These are phyloP conservation scores for Russula vinacea DNA, from an alignment of 768 basidiomycete species.

Conservation along the genomic window DNA sequence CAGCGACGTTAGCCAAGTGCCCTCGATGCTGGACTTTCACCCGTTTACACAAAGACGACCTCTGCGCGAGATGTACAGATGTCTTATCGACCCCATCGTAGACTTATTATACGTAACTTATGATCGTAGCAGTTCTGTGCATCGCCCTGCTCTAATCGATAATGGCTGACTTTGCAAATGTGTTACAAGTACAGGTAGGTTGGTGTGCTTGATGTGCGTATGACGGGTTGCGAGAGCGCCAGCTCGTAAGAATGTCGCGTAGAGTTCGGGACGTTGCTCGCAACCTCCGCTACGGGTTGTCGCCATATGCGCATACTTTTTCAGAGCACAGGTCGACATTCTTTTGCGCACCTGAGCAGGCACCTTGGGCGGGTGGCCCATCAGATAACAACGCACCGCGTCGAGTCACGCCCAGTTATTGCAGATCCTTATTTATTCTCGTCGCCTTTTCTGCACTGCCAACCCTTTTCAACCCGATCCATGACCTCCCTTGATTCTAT, in stretches of 20 bases:
- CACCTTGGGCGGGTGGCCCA: conserved; percentile 15
- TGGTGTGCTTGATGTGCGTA: not conserved
- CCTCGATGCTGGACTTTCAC: conserved; percentile 89
- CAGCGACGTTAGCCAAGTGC: conserved; percentile 67
- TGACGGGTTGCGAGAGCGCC: conserved; percentile 1
- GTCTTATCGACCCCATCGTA: conserved; percentile 29
- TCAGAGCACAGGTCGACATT: conserved; percentile 17
- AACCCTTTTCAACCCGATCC: conserved; percentile 29
- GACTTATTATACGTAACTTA: conserved; percentile 22
- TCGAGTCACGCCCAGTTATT: conserved; percentile 29
- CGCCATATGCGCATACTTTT: conserved; percentile 24
- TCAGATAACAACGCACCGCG: conserved; percentile 28
- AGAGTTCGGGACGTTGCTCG: conserved; percentile 1
- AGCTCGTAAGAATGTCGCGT: not conserved
- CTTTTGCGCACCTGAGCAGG: conserved; percentile 10
- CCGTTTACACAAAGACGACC: conserved; percentile 44
- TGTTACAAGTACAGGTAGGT: not conserved
- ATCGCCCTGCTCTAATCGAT: not conserved
- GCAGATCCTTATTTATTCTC: conserved; percentile 7
- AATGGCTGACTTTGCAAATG: not conserved
- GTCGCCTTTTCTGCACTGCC: not conserved
- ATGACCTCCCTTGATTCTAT: conserved; percentile 41
- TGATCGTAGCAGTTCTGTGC: conserved; percentile 1
- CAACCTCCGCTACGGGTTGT: conserved; percentile 8
- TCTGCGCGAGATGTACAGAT: conserved; percentile 64